Conservation (phyloP, 2,329 filamentous ascomycete species). For the Aspergillus pseudoglaucus region DNA sequence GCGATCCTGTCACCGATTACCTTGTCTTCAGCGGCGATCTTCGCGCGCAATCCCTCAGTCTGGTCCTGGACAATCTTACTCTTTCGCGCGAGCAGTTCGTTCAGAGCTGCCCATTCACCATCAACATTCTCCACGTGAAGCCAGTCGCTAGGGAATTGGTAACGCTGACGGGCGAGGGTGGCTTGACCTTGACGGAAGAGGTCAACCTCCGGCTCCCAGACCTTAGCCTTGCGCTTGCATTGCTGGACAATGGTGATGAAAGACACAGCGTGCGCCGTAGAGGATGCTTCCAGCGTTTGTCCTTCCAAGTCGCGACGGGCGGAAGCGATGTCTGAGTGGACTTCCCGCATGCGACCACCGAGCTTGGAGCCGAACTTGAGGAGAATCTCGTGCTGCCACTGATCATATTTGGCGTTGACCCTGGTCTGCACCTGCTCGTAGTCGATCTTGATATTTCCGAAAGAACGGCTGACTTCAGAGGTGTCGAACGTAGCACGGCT, state of each 20-base stretch:
- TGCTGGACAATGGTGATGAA: conserved; percentile 98
- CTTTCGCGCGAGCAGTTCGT: conserved; percentile 86
- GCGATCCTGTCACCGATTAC: conserved; percentile 81
- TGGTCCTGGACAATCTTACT: conserved; percentile 94
- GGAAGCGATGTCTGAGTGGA: conserved; percentile 85
- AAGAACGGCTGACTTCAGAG: conserved; percentile 83
- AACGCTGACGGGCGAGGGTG: conserved; percentile 81
- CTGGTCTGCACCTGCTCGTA: conserved; percentile 98
- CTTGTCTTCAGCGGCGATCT: conserved; percentile 90
- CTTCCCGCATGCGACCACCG: conserved; percentile 82
- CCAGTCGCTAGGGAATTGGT: conserved; percentile 92
- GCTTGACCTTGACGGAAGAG: conserved; percentile 94
- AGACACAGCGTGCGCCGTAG: conserved; percentile 91
- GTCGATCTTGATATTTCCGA: conserved; percentile 91
- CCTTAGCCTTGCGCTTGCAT: conserved; percentile 86
- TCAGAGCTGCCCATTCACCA: conserved; percentile 88
- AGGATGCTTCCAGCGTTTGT: conserved; percentile 86
- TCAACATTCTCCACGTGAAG: conserved; percentile 93
- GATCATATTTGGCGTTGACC: conserved; percentile 98
- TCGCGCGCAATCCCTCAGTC: conserved; percentile 86
- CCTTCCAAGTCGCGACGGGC: conserved; percentile 84
- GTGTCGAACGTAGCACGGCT: conserved; percentile 95
- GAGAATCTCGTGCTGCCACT: conserved; percentile 97
- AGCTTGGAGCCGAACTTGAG: conserved; percentile 87
- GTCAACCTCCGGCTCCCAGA: conserved; percentile 93